Conservation (phyloP, 306 rosid genomes). For the Medicago truncatula region MtrunA17r5.0-ANR NC_053049.1:12489501-12490000, state of each 20-base stretch:
- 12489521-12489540: neutral
- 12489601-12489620: neutral
- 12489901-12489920: neutral
- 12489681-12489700: neutral
- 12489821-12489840: neutral
- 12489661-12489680: neutral
- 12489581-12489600: neutral
- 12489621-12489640: neutral
- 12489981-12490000: constrained; percentile 40
- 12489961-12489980: neutral
- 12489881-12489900: neutral
- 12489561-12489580: neutral
- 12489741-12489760: neutral
- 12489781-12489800: neutral
- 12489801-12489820: neutral
- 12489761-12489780: neutral
- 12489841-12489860: neutral
- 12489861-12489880: neutral
- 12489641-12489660: neutral
- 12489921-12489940: constrained; percentile 17
- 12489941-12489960: constrained; percentile 14
- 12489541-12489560: neutral
- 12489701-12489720: neutral
- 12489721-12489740: neutral
- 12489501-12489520: no score